A percentile compares a stretch with the other conserved stretches of the same genome.
These are phyloP conservation scores for Periglandula ipomoeae DNA, from an alignment of 2,329 filamentous ascomycete species.

Conservation along the genomic window DNA sequence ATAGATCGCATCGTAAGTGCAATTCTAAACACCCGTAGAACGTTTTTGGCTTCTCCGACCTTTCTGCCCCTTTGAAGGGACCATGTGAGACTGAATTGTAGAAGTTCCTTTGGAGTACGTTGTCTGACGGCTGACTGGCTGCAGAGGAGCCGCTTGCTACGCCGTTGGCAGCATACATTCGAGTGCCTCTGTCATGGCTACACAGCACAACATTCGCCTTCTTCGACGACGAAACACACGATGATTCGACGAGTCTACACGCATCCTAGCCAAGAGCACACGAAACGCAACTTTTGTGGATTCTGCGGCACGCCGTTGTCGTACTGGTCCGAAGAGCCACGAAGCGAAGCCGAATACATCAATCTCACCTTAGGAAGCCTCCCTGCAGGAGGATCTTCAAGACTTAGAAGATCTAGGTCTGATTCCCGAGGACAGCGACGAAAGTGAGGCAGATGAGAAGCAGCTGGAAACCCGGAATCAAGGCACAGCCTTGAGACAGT, in stretches of 20 bases:
- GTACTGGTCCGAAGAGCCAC: conserved; percentile 70
- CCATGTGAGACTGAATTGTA: too few species aligned
- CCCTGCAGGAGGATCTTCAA: conserved; percentile 57
- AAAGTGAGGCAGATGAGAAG: conserved; percentile 18
- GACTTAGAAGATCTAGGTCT: conserved; percentile 66
- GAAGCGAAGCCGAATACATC: conserved; percentile 66
- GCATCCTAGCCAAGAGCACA: conserved; percentile 44
- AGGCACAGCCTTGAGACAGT: conserved; percentile 34
- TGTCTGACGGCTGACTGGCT: background rate
- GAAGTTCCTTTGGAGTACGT: background rate
- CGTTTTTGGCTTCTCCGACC: background rate
- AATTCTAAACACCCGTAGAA: background rate
- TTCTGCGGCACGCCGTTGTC: conserved; percentile 82
- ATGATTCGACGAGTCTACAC: conserved; percentile 61
- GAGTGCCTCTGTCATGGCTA: conserved; percentile 75
- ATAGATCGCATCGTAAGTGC: conserved; percentile 60
- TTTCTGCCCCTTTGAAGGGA: background rate
- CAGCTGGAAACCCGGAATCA: conserved; percentile 9
- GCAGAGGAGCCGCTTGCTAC: conserved; percentile 58
- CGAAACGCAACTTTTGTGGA: conserved; percentile 77
- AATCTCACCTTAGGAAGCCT: conserved; percentile 74
- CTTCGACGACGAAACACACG: conserved; percentile 67
- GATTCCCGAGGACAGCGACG: conserved; percentile 44
- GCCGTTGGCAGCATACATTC: conserved; percentile 71
- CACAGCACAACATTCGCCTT: conserved; percentile 65